phyloP scores from a whole-genome alignment of 1,284 basidiomycete species.

The Ustilago nuda region DNA sequence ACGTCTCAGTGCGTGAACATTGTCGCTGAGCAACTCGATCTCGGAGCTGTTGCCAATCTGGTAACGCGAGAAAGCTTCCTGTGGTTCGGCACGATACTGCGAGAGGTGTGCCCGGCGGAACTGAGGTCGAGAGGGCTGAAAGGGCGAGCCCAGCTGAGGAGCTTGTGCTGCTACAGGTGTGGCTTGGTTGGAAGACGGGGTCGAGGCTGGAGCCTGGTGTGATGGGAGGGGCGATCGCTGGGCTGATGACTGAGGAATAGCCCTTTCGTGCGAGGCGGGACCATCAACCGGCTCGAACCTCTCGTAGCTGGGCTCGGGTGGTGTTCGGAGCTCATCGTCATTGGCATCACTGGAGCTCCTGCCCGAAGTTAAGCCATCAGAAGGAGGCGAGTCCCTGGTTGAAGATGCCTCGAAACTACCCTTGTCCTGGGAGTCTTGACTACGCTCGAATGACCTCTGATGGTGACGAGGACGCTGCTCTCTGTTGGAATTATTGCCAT shows the following conservation, averaged over 20 bases:
- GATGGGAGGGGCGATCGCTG: neutral
- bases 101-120: neutral
- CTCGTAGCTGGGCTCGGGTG: constrained; percentile 34
- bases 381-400: constrained; percentile 16
- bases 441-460: constrained; percentile 3
- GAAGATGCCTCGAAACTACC: constrained; percentile 9
- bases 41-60: constrained; percentile 26
- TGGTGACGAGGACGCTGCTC: constrained; percentile 1
- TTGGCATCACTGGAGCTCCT: constrained; percentile 39
- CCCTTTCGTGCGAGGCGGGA: neutral
- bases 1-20: constrained; percentile 12
- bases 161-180: neutral
- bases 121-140: constrained; percentile 11
- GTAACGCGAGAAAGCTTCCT: constrained; percentile 4
- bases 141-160: constrained; percentile 17
- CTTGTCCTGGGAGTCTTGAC: neutral
- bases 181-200: constrained; percentile 1
- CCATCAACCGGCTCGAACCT: constrained; percentile 10
- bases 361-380: constrained; percentile 24
- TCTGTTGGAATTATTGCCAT: neutral
- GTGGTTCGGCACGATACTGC: neutral
- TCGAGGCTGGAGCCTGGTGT: neutral
- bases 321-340: constrained; percentile 43
- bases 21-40: constrained; percentile 39
- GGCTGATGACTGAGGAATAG: neutral